Base-by-base conservation (phyloP, 1,284 basidiomycete genomes). In the Ustilago bromivora region DNA sequence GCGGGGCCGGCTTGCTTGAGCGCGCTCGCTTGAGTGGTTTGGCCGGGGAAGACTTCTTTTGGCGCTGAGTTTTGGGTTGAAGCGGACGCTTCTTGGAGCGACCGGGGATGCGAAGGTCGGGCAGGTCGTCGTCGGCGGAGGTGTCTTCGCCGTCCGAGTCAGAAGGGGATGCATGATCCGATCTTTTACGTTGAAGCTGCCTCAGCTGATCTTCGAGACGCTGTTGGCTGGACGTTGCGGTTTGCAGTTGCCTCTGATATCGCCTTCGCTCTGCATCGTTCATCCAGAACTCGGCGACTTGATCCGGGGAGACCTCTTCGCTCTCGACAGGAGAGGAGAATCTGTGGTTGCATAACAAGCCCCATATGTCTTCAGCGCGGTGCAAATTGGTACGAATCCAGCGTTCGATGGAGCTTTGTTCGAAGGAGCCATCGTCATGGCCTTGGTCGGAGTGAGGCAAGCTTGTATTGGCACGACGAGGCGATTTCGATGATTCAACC, bases 251-350 rank as follows among this genome's bases (percentile, higher is more conserved):
- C 60, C 62, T 72, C 8, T 66, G 61, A 23, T 63, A 77, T n/a
- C 65, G 54, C 38, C 57, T 73, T 10, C 60, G 57, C 17, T 78
- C 67, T 3, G 55, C 41, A 6, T 40, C 31, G 41, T 56, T 63
- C 76, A 78, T 74, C 76, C 76, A 78, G 53, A 78, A 78, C 32
- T 78, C 76, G 40, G 46, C 47, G n/a, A 61, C 53, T 34, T 41
- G 56, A 4, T n/a, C 32, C 5, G 61, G 15, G 1, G 61, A 28
- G 17, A 8, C 51, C 12, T 61, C 28, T 6, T 17, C 52, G 12
- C 9, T 15, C 9, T 56, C 38, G 0, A 46, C 13, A 4, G 51
- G 15, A n/a, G 32, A 46, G 2, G 61, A 66, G 38, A 69, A 57
- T 11, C 58, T 38, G 3, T 64, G 64, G 41, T 51, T 32, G 46